Evolutionary conservation across 2,329 filamentous ascomycete species (phyloP).

Genomic region (Talaromyces sp.): DNA sequence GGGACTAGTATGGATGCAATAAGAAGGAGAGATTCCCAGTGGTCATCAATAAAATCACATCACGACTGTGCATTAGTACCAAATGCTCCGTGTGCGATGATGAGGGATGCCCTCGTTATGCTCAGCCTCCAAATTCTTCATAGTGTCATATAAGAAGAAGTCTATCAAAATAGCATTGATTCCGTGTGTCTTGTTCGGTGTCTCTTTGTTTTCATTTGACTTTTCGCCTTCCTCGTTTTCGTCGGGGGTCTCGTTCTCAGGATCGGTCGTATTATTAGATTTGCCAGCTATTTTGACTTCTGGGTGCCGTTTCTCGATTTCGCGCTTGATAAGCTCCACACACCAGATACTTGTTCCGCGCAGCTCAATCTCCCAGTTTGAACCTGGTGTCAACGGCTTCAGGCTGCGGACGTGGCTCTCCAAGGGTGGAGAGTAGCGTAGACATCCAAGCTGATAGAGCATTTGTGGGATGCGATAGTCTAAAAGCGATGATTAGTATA

Average conservation of each 20-base stretch:
- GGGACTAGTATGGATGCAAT: too few species aligned
- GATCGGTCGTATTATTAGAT: background rate
- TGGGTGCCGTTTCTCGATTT: constrained; percentile 75
- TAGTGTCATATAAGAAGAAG: constrained; percentile 94
- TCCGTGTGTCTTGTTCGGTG: constrained; percentile 33
- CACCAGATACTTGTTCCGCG: constrained; percentile 96
- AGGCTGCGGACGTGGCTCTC: constrained; percentile 69
- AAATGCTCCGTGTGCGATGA: constrained; percentile 89
- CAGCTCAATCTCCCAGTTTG: constrained; percentile 81
- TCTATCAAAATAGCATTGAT: constrained; percentile 92
- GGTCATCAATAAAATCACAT: too few species aligned
- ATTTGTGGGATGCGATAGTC: constrained; percentile 98
- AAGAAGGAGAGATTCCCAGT: too few species aligned
- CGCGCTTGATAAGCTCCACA: constrained; percentile 80
- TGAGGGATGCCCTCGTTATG: constrained; percentile 66
- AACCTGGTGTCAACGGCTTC: constrained; percentile 69
- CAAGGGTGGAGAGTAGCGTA: constrained; percentile 81
- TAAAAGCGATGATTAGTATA: constrained; percentile 24
- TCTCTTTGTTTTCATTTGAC: constrained; percentile 9
- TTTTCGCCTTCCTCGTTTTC: constrained; percentile 9
- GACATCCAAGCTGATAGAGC: constrained; percentile 76
- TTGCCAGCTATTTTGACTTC: constrained; percentile 53
- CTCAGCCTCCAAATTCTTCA: constrained; percentile 77
- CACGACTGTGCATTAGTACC: constrained; percentile 65
- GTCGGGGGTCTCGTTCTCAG: constrained; percentile 3